A percentile compares a stretch with the other conserved stretches of the same genome.
Evolutionary conservation across 2,329 filamentous ascomycete species (phyloP).

Genomic region (Penicillium brevicompactum): DNA sequence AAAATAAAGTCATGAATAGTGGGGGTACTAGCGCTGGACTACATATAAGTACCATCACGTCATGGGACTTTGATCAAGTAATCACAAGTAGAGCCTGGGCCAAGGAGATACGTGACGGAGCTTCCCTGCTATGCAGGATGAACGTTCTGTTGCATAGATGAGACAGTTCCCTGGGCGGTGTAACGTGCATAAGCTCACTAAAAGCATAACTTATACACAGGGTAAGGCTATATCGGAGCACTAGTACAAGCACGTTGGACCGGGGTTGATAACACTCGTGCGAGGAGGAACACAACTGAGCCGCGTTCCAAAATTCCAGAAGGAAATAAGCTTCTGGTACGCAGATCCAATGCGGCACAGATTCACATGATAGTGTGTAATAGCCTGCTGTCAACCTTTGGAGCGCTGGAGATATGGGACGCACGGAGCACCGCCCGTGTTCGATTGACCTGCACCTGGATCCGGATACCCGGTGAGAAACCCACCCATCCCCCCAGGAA

Average conservation of each 20-base stretch:
- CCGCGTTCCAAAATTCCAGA: not conserved
- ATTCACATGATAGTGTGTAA: not conserved
- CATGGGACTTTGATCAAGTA: not conserved
- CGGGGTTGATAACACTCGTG: too few relatives aligned
- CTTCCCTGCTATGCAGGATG: too few relatives aligned
- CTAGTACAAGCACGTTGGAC: too few relatives aligned
- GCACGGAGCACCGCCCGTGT: conserved; percentile 2
- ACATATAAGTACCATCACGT: not conserved
- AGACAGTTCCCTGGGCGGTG: too few relatives aligned
- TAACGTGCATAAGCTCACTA: too few relatives aligned
- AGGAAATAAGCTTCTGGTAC: conserved; percentile 6
- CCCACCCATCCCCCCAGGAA: not conserved
- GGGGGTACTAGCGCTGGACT: not conserved
- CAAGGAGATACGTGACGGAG: too few relatives aligned
- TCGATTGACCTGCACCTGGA: not conserved
- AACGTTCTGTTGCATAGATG: too few relatives aligned
- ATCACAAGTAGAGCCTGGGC: too few relatives aligned
- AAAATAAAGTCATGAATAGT: not conserved
- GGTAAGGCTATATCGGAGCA: too few relatives aligned
- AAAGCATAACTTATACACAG: too few relatives aligned
- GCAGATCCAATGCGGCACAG: not conserved
- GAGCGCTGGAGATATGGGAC: not conserved
- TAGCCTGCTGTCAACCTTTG: not conserved
- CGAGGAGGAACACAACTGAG: too few relatives aligned
- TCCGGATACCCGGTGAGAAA: conserved; percentile 5